Base-by-base conservation (phyloP, 192 early-diverging fungal genomes). In the Martensiomyces pterosporus region DNA sequence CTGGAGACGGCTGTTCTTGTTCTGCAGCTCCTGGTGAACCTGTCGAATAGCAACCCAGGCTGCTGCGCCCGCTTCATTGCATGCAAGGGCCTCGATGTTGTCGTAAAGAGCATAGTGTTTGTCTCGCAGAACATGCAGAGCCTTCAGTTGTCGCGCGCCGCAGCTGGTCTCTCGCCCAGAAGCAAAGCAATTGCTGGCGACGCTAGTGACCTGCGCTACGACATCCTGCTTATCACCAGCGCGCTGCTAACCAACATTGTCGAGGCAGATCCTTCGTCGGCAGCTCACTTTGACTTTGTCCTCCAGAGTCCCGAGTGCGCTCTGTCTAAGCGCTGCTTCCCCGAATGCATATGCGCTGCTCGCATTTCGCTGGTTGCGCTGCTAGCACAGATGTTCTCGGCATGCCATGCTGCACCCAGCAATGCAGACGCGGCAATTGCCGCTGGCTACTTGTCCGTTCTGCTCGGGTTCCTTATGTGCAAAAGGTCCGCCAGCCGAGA, bases 11-110 rank as follows among this genome's bases (percentile, higher is more conserved):
- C 54, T 10, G 64, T 54, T 1, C 41, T 74, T 21, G 51, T 39
- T 41, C 50, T 74, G 13, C 64, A 74, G 51, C 51, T 74, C 2
- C 29, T 74, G 17, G 70, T 74, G 26, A 74, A 74, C 17, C 29
- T 73, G 41, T 65, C 70, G 13, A 65, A 73, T 43, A 60, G 47
- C 53, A 73, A 59, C 51, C 60, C 58, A 7, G 34, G 16, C 14
- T 73, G 65, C 35, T 61, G 70, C 17, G 42, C 63, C 17, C 63
- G 43, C 24, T 73, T 73, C 43, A 27, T 66, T 38, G 58, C 49
- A 14, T 40, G 48, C 17, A 32, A 60, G 22, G 70, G 70, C 1
- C 45, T 73, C 9, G 58, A 56, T 9, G 24, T 57, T 2, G 63
- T 66, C 13, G 59, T 64, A 27, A 66, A 62, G 39, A 73, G 64